Percentiles rank a stretch among this genome's conserved stretches.
Evolutionary conservation across 345 rosid species (phyloP).

Genomic region (Eutrema japonicum): DNA sequence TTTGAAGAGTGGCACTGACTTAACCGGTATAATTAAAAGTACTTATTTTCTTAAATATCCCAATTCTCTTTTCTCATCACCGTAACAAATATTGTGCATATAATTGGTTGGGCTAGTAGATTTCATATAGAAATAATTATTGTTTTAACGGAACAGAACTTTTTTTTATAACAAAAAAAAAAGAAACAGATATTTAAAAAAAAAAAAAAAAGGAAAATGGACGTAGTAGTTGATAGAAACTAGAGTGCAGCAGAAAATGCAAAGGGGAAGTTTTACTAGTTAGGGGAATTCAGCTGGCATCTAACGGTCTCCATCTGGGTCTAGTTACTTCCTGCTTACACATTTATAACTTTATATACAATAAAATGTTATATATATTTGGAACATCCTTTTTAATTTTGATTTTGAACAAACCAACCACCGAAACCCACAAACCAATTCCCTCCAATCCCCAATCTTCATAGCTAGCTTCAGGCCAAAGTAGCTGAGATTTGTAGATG

Average conservation of each 20-base stretch:
- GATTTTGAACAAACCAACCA: constrained; percentile 33
- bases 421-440: constrained; percentile 38
- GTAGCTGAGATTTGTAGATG: constrained; percentile 67
- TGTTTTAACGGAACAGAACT: not conserved
- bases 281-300: constrained; percentile 72
- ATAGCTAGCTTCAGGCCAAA: constrained; percentile 69
- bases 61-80: not conserved
- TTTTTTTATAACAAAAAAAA: not conserved
- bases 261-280: constrained; percentile 45
- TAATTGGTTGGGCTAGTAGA: no score
- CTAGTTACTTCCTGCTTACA: constrained; percentile 40
- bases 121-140: not conserved
- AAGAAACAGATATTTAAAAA: not conserved
- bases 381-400: constrained; percentile 13
- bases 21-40: not conserved
- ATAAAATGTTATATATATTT: constrained; percentile 1
- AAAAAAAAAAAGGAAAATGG: not conserved
- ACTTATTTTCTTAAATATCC: not conserved
- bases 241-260: constrained; percentile 50
- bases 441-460: constrained; percentile 44
- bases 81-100: not conserved
- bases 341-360: constrained; percentile 29
- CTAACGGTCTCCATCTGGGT: constrained; percentile 52
- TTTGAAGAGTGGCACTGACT: not conserved
- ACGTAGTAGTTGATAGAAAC: constrained; percentile 39